Evolutionary conservation across 768 basidiomycete genomes (phyloP).

Genomic region (Rhizopogon rudus): DNA sequence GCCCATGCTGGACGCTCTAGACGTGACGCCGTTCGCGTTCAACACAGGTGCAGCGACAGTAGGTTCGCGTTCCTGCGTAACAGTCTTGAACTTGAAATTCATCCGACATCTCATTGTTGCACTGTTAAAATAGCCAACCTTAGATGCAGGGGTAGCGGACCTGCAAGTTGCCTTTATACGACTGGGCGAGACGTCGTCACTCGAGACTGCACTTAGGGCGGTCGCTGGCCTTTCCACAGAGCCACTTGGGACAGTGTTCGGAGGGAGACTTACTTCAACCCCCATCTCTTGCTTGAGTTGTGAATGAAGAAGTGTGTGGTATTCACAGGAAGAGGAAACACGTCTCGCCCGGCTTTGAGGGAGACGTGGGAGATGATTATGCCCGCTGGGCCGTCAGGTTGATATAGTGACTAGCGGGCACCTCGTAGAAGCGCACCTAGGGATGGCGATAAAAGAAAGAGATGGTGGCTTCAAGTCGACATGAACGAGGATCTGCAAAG

Average conservation of each 20-base stretch:
- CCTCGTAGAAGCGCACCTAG: background rate
- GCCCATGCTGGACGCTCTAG: background rate
- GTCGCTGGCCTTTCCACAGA: background rate
- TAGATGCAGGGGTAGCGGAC: too few species aligned
- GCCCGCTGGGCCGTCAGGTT: background rate
- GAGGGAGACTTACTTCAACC: conserved; percentile 2
- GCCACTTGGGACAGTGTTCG: background rate
- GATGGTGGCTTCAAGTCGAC: background rate
- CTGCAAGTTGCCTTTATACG: background rate
- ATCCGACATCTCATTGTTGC: background rate
- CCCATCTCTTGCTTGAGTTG: background rate
- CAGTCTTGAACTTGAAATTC: background rate
- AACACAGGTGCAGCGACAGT: background rate
- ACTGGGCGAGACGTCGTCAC: background rate
- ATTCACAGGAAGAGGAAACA: background rate
- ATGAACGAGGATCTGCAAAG: background rate
- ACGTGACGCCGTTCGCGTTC: too few species aligned
- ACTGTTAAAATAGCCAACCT: background rate
- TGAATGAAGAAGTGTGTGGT: background rate
- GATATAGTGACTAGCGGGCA: background rate
- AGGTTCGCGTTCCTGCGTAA: background rate
- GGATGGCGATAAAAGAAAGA: background rate
- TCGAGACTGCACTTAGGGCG: background rate
- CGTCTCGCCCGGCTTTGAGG: background rate
- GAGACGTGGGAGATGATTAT: background rate